Base-by-base conservation (phyloP, 2,329 filamentous ascomycete species). In the Neopestalotiopsis sp. region DNA sequence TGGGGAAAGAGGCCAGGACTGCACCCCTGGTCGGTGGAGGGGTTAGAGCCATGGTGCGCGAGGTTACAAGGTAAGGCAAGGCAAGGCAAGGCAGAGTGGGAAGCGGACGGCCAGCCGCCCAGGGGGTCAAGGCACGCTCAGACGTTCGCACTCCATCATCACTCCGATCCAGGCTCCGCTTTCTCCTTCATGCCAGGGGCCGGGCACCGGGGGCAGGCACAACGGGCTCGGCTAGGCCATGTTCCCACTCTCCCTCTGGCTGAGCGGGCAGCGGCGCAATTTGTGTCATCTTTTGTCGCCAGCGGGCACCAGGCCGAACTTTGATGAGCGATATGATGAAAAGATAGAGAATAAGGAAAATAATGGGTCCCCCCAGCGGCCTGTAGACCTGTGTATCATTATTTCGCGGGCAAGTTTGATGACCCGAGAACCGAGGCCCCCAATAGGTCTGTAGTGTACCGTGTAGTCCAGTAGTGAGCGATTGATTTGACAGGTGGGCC, bases 401-500 rank as follows among this genome's bases (percentile, higher is more conserved):
- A n/a, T 20, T 6, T n/a, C 45, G 24, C 45, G 45, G 45, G 45
- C 45, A 14, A n/a, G 9, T 63, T 40, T 63, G 34, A 40, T 30
- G 63, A 30, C 20, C 63, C 63, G 20, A 66, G 63, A 56, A 34
- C 63, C 63, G 63, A 65, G 62, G 38, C 62, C 45, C 62, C 42
- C 34, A 53, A 38, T 38, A 38, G 34, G 34, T 38, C 34, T 10
- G 34, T 38, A 28, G 24, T 28, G 24, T 28, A 28, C 24, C 24
- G 6, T 38, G 34, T 38, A 38, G 34, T 38, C 34, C 10, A 38
- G 34, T 38, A 38, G 34, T 38, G 6, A 38, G 32, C 24, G 24
- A 13, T 5, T 56, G 57, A 59, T 34, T 56, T 66, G 63, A 66
- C 63, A 66, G 63, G 63, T 66, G 63, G 49, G 53, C 63, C n/a